Conservation (phyloP, 2,329 filamentous ascomycete genomes). For the Ophiostoma quercus region DNA sequence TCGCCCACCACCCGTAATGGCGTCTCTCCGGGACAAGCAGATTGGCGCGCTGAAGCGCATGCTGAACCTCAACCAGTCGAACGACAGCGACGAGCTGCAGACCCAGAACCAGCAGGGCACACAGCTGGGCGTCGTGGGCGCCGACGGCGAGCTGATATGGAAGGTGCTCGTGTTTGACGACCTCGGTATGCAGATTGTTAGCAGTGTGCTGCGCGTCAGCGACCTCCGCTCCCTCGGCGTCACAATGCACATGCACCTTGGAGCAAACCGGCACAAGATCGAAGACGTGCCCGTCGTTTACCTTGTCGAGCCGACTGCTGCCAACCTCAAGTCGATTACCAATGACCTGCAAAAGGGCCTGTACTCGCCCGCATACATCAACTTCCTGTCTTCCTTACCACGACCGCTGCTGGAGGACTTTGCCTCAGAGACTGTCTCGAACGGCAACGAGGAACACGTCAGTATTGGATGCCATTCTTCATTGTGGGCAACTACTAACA, state of each 20-base stretch:
- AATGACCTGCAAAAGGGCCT: conserved; percentile 79
- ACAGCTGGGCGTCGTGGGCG: conserved; percentile 68
- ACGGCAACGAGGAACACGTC: conserved; percentile 67
- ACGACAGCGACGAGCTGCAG: conserved; percentile 51
- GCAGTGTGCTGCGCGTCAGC: conserved; percentile 88
- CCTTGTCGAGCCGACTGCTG: conserved; percentile 78
- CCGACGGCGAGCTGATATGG: conserved; percentile 91
- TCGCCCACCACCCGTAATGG: conserved; percentile 5
- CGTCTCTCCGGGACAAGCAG: conserved; percentile 29
- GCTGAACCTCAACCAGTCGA: conserved; percentile 79
- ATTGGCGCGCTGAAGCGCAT: conserved; percentile 73
- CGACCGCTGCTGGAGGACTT: conserved; percentile 91
- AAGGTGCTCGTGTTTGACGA: conserved; percentile 96
- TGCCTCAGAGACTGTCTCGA: conserved; percentile 75
- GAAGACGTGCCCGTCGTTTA: conserved; percentile 96
- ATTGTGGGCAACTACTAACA: background rate
- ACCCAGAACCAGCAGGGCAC: conserved; percentile 46
- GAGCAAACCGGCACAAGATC: conserved; percentile 77
- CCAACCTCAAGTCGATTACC: conserved; percentile 78
- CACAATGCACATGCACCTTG: conserved; percentile 89
- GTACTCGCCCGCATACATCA: conserved; percentile 91
- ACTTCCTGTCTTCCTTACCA: conserved; percentile 91
- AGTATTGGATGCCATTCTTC: conserved; percentile 6
- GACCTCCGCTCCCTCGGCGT: conserved; percentile 92
- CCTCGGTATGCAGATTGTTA: conserved; percentile 87